phyloP scores from a whole-genome alignment of 2,329 filamentous ascomycete species.

The Monilinia aucupariae region DNA sequence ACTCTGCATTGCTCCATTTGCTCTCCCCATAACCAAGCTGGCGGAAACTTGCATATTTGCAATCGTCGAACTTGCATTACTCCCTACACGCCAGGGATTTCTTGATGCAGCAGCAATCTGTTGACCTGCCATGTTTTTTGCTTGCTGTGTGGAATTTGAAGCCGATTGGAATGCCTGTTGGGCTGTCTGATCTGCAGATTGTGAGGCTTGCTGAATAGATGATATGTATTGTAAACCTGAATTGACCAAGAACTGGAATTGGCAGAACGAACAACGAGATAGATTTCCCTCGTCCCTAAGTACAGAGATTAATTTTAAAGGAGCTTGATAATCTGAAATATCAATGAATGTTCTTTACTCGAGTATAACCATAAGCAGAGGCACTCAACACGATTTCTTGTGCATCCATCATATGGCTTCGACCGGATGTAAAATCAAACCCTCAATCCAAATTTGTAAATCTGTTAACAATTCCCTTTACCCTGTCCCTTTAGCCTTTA shows the following conservation, averaged over 20 bases:
- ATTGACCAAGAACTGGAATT: not conserved
- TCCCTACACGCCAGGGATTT: slow-evolving; percentile 25
- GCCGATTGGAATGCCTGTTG: slow-evolving; percentile 26
- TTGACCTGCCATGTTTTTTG: slow-evolving; percentile 23
- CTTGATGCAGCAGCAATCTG: slow-evolving; percentile 28
- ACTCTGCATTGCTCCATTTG: slow-evolving; percentile 24
- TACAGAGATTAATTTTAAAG: not conserved
- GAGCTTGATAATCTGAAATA: not conserved
- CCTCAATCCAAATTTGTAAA: not conserved
- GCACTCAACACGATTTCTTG: not conserved
- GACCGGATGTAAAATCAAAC: not conserved
- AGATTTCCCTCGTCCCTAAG: too few relatives aligned
- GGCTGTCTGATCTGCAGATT: slow-evolving; percentile 27
- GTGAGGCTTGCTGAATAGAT: slow-evolving; percentile 21
- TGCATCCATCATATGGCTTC: not conserved
- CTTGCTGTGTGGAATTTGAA: slow-evolving; percentile 23
- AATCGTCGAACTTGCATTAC: slow-evolving; percentile 27
- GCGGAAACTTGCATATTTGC: slow-evolving; percentile 28
- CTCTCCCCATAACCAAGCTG: slow-evolving; percentile 22
- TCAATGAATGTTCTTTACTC: not conserved
- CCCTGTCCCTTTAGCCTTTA: not conserved
- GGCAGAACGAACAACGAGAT: not conserved
- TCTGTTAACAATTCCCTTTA: not conserved
- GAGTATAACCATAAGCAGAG: too few relatives aligned
- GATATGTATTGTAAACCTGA: not conserved